Base-by-base conservation (phyloP, 2,329 filamentous ascomycete genomes). In the Ophiostoma perfectum region DNA sequence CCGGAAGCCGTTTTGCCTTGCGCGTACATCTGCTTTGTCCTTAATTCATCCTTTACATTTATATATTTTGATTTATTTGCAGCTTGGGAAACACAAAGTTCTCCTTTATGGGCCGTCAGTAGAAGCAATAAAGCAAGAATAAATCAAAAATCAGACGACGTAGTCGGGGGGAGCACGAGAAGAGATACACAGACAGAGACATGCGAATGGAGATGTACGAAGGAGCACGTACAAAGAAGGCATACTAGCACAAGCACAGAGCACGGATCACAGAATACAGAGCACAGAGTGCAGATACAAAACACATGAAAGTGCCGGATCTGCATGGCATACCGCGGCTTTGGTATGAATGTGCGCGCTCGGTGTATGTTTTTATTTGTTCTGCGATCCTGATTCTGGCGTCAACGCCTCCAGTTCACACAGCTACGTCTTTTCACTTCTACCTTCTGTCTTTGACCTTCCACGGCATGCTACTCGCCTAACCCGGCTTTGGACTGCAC, bases 281-380 rank as follows among this genome's bases (percentile, higher is more conserved):
- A 55, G 5, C 1, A 36, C 8, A 11, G 5, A 18, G 11, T 36
- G 7, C 49, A 55, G 27, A 27, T 27, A 55, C 49, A 55, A 9
- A 55, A 36, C 49, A 55, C 49, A 36, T 4, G 27, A 55, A 36
- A 39, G 55, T 60, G 55, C 55, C 55, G 55, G 55, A 16, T 39
- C 55, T 60, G 55, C 55, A 60, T 60, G 18, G 55, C 27, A 60
- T 60, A 7, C 27, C 55, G 55, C 55, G 55, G 55, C 55, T 60
- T 27, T 38, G 18, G 55, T 11, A 27, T 38, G 49, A 7, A 27
- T 60, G 27, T 60, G 55, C 55, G 27, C 18, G 27, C 55, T 12
- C 27, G 36, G 55, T 60, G 27, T 14, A 7, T 27, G 2, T 27
- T 44, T 12, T 44, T 36, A 12, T 39, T 60, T 39, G 55, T 60